Percentiles rank a stretch among this genome's conserved stretches.
These are phyloP conservation scores for Grifola frondosa DNA, from an alignment of 1,284 basidiomycete genomes.

Conservation along the genomic window DNA sequence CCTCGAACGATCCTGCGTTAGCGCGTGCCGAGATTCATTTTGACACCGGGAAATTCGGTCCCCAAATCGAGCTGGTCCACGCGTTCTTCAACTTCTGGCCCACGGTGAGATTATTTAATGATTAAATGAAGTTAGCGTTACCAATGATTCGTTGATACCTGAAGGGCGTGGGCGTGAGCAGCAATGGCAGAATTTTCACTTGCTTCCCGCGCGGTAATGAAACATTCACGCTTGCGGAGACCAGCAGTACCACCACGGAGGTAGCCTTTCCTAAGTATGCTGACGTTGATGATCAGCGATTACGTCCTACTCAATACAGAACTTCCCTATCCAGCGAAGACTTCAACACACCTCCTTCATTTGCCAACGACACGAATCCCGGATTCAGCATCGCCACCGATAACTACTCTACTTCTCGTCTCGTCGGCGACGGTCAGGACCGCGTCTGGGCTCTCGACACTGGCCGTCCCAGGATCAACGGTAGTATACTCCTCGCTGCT, in stretches of 20 bases:
- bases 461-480: conserved; percentile 24
- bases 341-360: conserved; percentile 22
- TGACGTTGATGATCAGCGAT: too few species aligned
- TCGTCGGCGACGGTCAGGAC: conserved; percentile 28
- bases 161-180: conserved; percentile 22
- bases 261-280: conserved; percentile 20
- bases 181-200: conserved; percentile 20
- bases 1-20: conserved; percentile 10
- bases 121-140: neutral
- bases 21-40: conserved; percentile 13
- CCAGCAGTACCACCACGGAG: conserved; percentile 20
- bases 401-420: conserved; percentile 30
- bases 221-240: conserved; percentile 22
- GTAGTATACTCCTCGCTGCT: conserved; percentile 23
- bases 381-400: conserved; percentile 23
- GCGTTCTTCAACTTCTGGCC: conserved; percentile 24
- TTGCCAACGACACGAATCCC: conserved; percentile 17
- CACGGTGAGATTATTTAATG: conserved; percentile 10
- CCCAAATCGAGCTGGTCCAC: conserved; percentile 19
- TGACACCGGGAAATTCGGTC: conserved; percentile 21
- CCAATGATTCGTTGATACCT: neutral
- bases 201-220: conserved; percentile 23
- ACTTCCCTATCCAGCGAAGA: too few species aligned
- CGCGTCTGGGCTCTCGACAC: conserved; percentile 33
- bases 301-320: too few species aligned